phyloP scores from a whole-genome alignment of 345 rosid species.

The Salix dunnii region DNA sequence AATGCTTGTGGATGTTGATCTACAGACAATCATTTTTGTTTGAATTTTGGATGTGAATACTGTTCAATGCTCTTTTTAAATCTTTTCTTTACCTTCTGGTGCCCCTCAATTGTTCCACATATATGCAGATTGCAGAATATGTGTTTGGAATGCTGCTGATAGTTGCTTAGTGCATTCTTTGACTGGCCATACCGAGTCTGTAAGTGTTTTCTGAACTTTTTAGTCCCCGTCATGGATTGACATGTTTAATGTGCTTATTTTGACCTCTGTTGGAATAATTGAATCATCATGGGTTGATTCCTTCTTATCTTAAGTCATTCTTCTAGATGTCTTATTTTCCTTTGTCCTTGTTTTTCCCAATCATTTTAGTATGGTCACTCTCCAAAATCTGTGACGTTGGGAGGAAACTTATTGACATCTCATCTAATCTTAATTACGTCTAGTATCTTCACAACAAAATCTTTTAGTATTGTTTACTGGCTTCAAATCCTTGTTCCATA shows the following conservation, averaged over 20 bases:
- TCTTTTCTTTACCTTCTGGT: constrained; percentile 10
- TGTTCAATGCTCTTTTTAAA: background rate
- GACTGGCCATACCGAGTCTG: constrained; percentile 93
- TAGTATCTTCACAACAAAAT: constrained; percentile 3
- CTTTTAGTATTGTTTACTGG: background rate
- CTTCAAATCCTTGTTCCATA: constrained; percentile 1
- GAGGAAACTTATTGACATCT: too few relatives aligned
- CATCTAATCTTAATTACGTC: background rate
- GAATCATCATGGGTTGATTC: too few relatives aligned
- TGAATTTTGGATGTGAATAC: background rate
- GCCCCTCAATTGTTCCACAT: constrained; percentile 12
- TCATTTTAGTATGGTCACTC: too few relatives aligned
- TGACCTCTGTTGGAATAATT: background rate
- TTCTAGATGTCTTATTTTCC: too few relatives aligned
- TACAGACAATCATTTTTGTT: background rate
- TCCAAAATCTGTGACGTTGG: too few relatives aligned
- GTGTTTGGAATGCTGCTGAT: constrained; percentile 99
- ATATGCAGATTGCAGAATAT: constrained; percentile 94
- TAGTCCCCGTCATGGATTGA: background rate
- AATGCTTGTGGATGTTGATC: background rate
- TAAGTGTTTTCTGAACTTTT: constrained; percentile 40
- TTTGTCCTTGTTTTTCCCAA: too few relatives aligned
- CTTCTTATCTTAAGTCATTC: too few relatives aligned
- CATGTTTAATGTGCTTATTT: background rate
- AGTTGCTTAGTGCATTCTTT: constrained; percentile 91